Evolutionary conservation across 805 yeast genomes (phyloP).

Genomic region (Jamesozyma lodderae): DNA sequence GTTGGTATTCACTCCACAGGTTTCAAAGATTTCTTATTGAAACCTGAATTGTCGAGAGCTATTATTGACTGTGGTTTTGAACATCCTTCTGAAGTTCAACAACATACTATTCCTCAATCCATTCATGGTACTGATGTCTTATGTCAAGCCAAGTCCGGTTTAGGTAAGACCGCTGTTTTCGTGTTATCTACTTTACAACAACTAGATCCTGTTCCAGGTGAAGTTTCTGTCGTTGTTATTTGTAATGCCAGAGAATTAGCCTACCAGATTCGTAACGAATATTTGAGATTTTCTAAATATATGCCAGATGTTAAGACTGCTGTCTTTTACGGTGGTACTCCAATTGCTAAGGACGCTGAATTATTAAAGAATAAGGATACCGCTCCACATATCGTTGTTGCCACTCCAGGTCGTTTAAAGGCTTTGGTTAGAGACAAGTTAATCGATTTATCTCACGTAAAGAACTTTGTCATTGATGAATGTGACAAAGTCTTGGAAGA

Average conservation of each 20-base stretch:
- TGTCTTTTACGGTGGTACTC: constrained; percentile 94
- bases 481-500: constrained; percentile 96
- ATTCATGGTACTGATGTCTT: constrained; percentile 95
- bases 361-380: constrained; percentile 84
- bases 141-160: constrained; percentile 99
- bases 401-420: constrained; percentile 96
- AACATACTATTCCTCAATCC: constrained; percentile 95
- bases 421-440: constrained; percentile 89
- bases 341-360: constrained; percentile 77
- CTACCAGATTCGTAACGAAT: constrained; percentile 94
- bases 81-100: constrained; percentile 99
- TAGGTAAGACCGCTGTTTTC: constrained; percentile 98
- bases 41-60: constrained; percentile 95
- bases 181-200: constrained; percentile 94
- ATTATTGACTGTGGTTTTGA: constrained; percentile 98
- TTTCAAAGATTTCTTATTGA: constrained; percentile 92
- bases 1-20: constrained; percentile 98
- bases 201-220: constrained; percentile 95
- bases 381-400: constrained; percentile 93
- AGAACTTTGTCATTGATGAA: constrained; percentile 93
- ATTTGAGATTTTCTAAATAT: constrained; percentile 93
- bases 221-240: constrained; percentile 84
- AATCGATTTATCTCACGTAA: constrained; percentile 77
- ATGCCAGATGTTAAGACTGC: constrained; percentile 97
- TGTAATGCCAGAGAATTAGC: constrained; percentile 99